A percentile compares a stretch with the other conserved stretches of the same genome.
Conservation (phyloP, 1,284 basidiomycete genomes). For the Apiotrichum mycotoxinovorans region DNA sequence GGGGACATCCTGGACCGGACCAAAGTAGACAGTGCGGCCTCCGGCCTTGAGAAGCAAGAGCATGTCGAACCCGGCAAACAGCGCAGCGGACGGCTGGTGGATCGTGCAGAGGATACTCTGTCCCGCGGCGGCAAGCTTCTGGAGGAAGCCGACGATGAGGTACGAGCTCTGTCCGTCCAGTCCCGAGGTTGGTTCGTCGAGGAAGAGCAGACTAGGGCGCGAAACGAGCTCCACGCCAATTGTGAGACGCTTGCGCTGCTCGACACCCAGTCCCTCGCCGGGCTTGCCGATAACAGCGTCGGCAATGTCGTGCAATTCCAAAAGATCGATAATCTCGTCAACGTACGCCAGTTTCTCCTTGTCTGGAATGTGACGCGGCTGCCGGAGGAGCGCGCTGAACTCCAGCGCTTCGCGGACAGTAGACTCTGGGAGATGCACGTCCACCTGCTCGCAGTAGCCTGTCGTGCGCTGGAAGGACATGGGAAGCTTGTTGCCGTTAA, state of each 20-base stretch:
- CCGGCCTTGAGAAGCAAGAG: slow-evolving; percentile 55
- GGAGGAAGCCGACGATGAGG: slow-evolving; percentile 58
- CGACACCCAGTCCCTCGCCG: slow-evolving; percentile 49
- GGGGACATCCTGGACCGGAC: slow-evolving; percentile 54
- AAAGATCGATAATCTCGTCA: slow-evolving; percentile 55
- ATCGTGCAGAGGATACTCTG: slow-evolving; percentile 53
- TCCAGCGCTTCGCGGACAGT: slow-evolving; percentile 73
- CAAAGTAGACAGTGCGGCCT: slow-evolving; percentile 58
- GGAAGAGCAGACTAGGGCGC: slow-evolving; percentile 48
- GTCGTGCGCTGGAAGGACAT: slow-evolving; percentile 55
- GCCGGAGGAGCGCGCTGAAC: slow-evolving; percentile 77
- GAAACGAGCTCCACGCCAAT: slow-evolving; percentile 53
- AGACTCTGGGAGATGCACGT: slow-evolving; percentile 40
- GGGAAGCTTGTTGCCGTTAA: slow-evolving; percentile 52
- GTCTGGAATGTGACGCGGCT: slow-evolving; percentile 62
- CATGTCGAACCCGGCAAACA: slow-evolving; percentile 67
- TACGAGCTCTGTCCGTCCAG: slow-evolving; percentile 60
- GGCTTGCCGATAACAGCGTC: slow-evolving; percentile 54
- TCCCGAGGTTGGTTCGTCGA: slow-evolving; percentile 56
- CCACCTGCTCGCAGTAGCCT: slow-evolving; percentile 50
- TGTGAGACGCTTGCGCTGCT: slow-evolving; percentile 55
- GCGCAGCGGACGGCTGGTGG: slow-evolving; percentile 63
- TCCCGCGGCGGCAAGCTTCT: slow-evolving; percentile 55
- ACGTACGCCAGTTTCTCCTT: slow-evolving; percentile 56
- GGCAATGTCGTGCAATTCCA: slow-evolving; percentile 54